Percentiles rank a stretch among this genome's conserved stretches.
Conservation (phyloP, 1,284 basidiomycete genomes). For the Rhizoctonia solani region DNA sequence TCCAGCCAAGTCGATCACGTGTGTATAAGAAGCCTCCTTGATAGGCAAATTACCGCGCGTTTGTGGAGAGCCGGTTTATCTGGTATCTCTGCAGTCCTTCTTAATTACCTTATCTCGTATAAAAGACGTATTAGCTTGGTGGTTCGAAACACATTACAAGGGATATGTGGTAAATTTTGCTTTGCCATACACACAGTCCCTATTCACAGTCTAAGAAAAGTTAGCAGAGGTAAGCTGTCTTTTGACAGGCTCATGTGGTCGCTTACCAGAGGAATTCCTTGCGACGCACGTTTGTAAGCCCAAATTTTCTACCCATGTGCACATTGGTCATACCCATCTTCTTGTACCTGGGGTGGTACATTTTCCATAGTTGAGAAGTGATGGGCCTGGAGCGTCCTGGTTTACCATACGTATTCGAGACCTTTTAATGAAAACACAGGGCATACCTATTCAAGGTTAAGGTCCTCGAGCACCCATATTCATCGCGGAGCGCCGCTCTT, state of each 20-base stretch:
- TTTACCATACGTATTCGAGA: no score
- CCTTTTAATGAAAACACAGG: no score
- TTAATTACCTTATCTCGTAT: neutral
- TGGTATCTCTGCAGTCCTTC: neutral
- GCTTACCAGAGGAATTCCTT: neutral
- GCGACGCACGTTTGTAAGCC: neutral
- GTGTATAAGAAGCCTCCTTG: neutral
- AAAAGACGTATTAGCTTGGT: neutral
- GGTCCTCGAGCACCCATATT: no score
- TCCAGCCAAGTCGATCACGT: slow-evolving; percentile 25
- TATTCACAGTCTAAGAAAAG: neutral
- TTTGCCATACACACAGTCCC: neutral
- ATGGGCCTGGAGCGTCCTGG: no score
- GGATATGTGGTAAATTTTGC: neutral
- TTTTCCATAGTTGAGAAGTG: no score
- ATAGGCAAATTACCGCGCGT: slow-evolving; percentile 17
- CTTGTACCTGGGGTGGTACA: no score
- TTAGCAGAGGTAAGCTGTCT: no score
- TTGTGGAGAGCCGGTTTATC: neutral
- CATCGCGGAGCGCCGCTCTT: no score
- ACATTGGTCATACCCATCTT: no score
- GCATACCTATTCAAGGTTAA: no score
- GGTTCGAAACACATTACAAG: neutral
- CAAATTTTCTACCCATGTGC: no score
- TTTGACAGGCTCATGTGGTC: slow-evolving; percentile 13